Conservation (phyloP, 2,329 filamentous ascomycete genomes). For the Seiridium cupressi region DNA sequence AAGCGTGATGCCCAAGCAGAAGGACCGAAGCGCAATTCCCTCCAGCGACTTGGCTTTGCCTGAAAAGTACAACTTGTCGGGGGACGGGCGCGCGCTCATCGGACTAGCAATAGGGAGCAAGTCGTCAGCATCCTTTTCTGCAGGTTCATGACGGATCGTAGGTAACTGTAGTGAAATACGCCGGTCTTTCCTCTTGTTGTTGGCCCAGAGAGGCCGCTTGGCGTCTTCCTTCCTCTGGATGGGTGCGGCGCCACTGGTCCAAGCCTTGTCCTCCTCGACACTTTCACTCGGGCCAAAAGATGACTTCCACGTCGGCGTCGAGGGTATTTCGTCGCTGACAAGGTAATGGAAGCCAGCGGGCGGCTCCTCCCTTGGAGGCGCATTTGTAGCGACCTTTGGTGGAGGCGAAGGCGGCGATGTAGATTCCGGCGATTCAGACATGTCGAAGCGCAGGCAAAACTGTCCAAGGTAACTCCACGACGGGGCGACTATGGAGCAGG, state of each 20-base stretch:
- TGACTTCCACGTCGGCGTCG: constrained; percentile 1
- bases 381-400: not conserved
- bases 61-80: constrained; percentile 38
- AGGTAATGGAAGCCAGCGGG: constrained; percentile 2
- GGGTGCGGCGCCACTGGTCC: not conserved
- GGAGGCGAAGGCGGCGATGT: not conserved
- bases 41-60: constrained; percentile 55
- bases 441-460: not conserved
- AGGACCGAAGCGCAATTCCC: constrained; percentile 58
- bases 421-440: not conserved
- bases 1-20: constrained; percentile 49
- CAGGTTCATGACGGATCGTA: constrained; percentile 15
- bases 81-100: constrained; percentile 12
- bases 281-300: constrained; percentile 1
- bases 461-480: not conserved
- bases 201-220: constrained; percentile 18
- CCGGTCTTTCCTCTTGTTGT: constrained; percentile 19
- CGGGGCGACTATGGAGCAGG: constrained; percentile 9
- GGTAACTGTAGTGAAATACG: constrained; percentile 17
- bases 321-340: not conserved
- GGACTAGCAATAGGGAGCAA: constrained; percentile 17
- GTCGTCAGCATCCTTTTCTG: constrained; percentile 22
- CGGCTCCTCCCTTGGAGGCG: constrained; percentile 1
- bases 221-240: not conserved
- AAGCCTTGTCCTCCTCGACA: constrained; percentile 6